Evolutionary conservation across 257 asterid species (phyloP).

Genomic region (Datura wrightii): DNA sequence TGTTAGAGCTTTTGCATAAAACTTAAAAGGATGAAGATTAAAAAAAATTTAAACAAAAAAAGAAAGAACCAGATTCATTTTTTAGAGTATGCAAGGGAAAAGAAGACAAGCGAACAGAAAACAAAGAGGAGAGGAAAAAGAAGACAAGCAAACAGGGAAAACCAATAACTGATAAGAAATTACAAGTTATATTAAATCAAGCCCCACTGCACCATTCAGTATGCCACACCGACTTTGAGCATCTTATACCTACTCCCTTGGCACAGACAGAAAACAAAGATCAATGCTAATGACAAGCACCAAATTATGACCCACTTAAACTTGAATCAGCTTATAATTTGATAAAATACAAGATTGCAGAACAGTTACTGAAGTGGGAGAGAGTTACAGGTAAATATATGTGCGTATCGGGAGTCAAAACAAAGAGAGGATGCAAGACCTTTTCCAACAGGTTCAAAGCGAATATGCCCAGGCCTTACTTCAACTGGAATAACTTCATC

Average conservation of each 20-base stretch:
- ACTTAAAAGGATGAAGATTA: not conserved
- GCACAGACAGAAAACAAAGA: not conserved
- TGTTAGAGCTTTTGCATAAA: constrained; percentile 32
- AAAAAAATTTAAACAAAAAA: too few species aligned
- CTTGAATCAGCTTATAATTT: constrained; percentile 26
- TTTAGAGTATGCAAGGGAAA: constrained; percentile 10
- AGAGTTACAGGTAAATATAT: constrained; percentile 24
- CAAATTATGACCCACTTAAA: constrained; percentile 21
- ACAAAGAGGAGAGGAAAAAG: not conserved
- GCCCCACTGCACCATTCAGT: not conserved
- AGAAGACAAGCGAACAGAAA: not conserved
- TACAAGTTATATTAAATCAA: constrained; percentile 1
- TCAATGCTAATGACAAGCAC: constrained; percentile 18
- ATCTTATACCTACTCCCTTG: not conserved
- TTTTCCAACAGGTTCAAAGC: constrained; percentile 81
- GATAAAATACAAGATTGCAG: constrained; percentile 14
- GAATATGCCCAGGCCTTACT: constrained; percentile 94
- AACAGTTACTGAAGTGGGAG: constrained; percentile 12
- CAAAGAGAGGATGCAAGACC: constrained; percentile 49
- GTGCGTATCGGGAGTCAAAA: not conserved
- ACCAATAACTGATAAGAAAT: not conserved
- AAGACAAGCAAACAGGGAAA: constrained; percentile 12
- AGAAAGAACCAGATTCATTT: not conserved
- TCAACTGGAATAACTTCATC: constrained; percentile 72
- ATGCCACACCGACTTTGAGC: not conserved